Evolutionary conservation across 208 protist genomes (phyloP).

Genomic region (Trypanosoma vivax): DNA sequence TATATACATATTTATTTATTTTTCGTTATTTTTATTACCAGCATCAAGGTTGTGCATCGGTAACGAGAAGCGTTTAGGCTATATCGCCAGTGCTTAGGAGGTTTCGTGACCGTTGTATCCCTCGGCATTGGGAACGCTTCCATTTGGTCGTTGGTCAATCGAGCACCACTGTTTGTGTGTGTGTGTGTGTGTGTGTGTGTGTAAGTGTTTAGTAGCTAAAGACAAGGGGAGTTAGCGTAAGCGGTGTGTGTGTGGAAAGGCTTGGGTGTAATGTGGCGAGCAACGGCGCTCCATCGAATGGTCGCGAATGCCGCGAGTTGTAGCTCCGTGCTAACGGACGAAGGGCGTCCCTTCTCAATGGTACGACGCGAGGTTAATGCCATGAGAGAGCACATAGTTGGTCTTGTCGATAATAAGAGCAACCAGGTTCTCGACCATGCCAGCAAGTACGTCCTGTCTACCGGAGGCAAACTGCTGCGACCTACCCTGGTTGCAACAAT

Average conservation of each 20-base stretch:
- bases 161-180: background rate
- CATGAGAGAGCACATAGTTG: constrained; percentile 51
- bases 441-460: constrained; percentile 53
- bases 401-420: constrained; percentile 48
- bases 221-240: background rate
- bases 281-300: background rate
- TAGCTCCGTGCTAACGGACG: constrained; percentile 21
- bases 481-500: constrained; percentile 72
- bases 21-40: no score
- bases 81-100: no score
- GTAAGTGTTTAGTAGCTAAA: background rate
- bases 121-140: no score
- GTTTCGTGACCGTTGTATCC: no score
- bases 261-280: background rate
- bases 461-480: constrained; percentile 74
- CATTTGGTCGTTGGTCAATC: no score
- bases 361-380: constrained; percentile 59
- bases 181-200: background rate
- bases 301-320: background rate
- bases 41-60: no score
- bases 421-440: constrained; percentile 81
- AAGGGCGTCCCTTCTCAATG: constrained; percentile 48
- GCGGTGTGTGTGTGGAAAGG: no score
- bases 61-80: no score
- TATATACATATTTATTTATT: no score